Percentiles rank a stretch among this genome's conserved stretches.
Conservation (phyloP, 441 rosid genomes). For the Adansonia madagascariensis region DNA sequence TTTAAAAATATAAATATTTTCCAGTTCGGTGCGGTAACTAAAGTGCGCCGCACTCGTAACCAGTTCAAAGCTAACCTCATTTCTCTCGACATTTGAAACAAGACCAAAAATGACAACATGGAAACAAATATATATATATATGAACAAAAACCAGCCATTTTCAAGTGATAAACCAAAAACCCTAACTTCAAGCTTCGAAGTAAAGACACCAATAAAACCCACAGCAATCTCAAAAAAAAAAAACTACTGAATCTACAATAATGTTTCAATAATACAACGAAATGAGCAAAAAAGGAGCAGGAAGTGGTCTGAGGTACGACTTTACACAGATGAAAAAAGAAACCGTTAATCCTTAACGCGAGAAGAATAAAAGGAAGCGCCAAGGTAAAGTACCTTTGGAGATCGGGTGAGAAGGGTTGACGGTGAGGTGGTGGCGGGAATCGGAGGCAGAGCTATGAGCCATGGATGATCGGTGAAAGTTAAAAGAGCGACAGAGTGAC, state of each 20-base stretch:
- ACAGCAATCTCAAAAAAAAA: conserved; percentile 18
- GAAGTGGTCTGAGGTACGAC: conserved; percentile 27
- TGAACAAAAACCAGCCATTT: background rate
- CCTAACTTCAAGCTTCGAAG: conserved; percentile 37
- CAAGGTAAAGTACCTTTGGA: conserved; percentile 64
- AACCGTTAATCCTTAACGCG: conserved; percentile 4
- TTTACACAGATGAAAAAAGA: background rate
- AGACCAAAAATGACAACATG: background rate
- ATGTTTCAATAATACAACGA: background rate
- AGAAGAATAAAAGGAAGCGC: conserved; percentile 16
- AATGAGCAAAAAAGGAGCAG: background rate
- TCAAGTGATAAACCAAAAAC: conserved; percentile 32
- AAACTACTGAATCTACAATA: conserved; percentile 21
- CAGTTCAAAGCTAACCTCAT: background rate
- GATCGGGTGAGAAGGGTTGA: conserved; percentile 82
- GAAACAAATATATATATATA: background rate
- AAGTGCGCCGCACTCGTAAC: background rate
- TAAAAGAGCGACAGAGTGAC: conserved; percentile 28
- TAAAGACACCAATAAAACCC: background rate
- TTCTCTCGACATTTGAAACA: background rate
- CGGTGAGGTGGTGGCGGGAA: conserved; percentile 62
- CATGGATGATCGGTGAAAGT: conserved; percentile 65
- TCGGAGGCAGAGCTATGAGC: conserved; percentile 62
- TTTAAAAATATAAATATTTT: no score
- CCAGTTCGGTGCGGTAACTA: background rate